Base-by-base conservation (phyloP, 441 rosid species). In the Erodium trifolium region DNA sequence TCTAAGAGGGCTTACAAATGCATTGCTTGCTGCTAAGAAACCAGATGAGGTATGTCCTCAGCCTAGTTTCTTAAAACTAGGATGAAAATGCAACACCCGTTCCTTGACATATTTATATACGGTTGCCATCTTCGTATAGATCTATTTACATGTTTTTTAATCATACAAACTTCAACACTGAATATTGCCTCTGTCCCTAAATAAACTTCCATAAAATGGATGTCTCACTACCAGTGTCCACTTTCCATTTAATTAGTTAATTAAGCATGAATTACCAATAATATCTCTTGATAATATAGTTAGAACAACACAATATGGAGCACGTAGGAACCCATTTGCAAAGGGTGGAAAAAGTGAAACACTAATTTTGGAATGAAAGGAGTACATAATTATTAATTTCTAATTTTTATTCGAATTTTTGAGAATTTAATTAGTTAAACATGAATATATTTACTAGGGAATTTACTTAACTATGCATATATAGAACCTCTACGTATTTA, bases 1-100 rank as follows among this genome's bases (percentile, higher is more conserved):
- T 78, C 82, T 92, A 47, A 88, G 87, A 45, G 97, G 97, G 67
- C 85, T 82, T 68, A 80, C 92, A 68, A 89, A 93, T 70, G 81
- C 96, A 4, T 82, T 89, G 76, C 82, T 93, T 78, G 97, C 97
- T 82, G 89, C 98, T 11, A 85, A 88, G 80, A 93, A 82, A 76
- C 94, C 96, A n/a, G 88, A 83, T 74, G 90, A 89, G 95, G 98
- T 93, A 77, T 70, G 76, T 62, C 65, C 41, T 74, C 34, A n/a
- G 62, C 57, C 55, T 16, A 68, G 11, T 63, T 60, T 43, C 72
- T 67, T 63, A 63, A 68, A 69, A 18, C 60, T 16, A 47, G 29
- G 31, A 60, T 4, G 10, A 41, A 43, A 27, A 41, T n/a, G 57
- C 57, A 51, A 51, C 57, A 2, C 57, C 16, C 57, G 13, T 49